Percentiles rank a stretch among this genome's conserved stretches.
These are phyloP conservation scores for Schizophyllum amplum DNA, from an alignment of 1,284 basidiomycete genomes.

Conservation along the genomic window DNA sequence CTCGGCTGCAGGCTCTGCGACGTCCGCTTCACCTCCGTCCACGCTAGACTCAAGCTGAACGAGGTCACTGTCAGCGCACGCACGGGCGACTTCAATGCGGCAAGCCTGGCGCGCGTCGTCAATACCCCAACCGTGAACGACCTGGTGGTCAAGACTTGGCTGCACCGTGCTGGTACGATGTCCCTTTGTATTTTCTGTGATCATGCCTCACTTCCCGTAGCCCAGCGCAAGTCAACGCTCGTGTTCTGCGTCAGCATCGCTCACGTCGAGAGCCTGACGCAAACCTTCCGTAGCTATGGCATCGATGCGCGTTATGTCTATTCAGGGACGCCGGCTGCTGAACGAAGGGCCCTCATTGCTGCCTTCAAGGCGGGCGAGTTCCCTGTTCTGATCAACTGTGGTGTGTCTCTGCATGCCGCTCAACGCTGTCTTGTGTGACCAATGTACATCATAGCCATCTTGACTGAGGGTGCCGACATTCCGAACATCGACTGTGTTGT, in stretches of 20 bases:
- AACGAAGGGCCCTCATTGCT: slow-evolving; percentile 60
- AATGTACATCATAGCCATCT: slow-evolving; percentile 48
- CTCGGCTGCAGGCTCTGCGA: slow-evolving; percentile 63
- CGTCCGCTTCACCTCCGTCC: slow-evolving; percentile 76
- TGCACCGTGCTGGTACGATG: slow-evolving; percentile 64
- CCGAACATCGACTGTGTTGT: slow-evolving; percentile 91
- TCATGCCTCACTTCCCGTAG: slow-evolving; percentile 22
- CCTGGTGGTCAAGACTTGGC: slow-evolving; percentile 73
- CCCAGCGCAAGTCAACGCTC: slow-evolving; percentile 73
- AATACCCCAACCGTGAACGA: slow-evolving; percentile 73
- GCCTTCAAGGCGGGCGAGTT: slow-evolving; percentile 69
- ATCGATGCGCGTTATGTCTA: slow-evolving; percentile 84
- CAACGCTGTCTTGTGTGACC: not conserved
- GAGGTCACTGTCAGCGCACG: slow-evolving; percentile 55
- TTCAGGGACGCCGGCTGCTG: slow-evolving; percentile 56
- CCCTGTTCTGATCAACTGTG: slow-evolving; percentile 90
- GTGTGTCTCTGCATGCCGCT: slow-evolving; percentile 33
- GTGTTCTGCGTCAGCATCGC: slow-evolving; percentile 86
- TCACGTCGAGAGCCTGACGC: slow-evolving; percentile 77
- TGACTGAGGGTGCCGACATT: slow-evolving; percentile 90
- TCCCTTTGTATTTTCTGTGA: not conserved
- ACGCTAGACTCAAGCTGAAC: slow-evolving; percentile 64
- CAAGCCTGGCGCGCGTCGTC: slow-evolving; percentile 69
- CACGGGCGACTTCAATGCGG: slow-evolving; percentile 75
- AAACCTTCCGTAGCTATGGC: slow-evolving; percentile 67